Evolutionary conservation across 441 rosid species (phyloP).

Genomic region (Eutrema salsugineum): DNA sequence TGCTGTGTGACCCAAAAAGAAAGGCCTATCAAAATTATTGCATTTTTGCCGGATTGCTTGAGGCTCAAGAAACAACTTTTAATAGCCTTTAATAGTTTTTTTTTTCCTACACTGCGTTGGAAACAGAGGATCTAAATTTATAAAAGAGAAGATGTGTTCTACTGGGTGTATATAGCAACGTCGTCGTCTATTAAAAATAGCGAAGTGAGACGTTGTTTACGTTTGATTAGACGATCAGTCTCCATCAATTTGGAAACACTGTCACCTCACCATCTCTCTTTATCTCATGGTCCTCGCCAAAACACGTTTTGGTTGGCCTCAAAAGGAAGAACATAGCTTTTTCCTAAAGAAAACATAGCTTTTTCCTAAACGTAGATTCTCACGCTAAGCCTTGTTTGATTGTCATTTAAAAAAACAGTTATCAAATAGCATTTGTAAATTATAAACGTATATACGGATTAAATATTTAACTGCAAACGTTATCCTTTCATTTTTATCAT

Average conservation of each 20-base stretch:
- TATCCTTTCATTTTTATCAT: not conserved
- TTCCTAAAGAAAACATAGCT: not conserved
- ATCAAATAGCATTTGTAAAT: not conserved
- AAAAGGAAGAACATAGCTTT: not conserved
- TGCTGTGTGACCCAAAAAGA: not conserved
- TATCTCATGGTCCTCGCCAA: not conserved
- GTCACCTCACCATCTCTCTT: not conserved
- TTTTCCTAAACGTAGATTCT: not conserved
- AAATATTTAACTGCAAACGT: not conserved
- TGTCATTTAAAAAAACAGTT: not conserved
- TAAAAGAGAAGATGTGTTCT: not conserved
- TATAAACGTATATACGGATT: not conserved
- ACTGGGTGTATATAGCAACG: not conserved
- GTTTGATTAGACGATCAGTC: not conserved
- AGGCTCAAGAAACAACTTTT: not conserved
- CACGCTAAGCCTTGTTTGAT: not conserved
- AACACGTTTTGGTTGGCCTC: not conserved
- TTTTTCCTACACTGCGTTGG: not conserved
- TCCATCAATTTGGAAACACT: slow-evolving; percentile 7
- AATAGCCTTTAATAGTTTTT: not conserved
- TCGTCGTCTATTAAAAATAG: not conserved
- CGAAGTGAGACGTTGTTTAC: not conserved
- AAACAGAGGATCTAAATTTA: not conserved
- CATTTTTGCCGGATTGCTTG: not conserved
- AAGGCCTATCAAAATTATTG: not conserved